A percentile compares a stretch with the other conserved stretches of the same genome.
Evolutionary conservation across 176 grass and related monocot genomes (phyloP).

Genomic region (Oryza longistaminata): DNA sequence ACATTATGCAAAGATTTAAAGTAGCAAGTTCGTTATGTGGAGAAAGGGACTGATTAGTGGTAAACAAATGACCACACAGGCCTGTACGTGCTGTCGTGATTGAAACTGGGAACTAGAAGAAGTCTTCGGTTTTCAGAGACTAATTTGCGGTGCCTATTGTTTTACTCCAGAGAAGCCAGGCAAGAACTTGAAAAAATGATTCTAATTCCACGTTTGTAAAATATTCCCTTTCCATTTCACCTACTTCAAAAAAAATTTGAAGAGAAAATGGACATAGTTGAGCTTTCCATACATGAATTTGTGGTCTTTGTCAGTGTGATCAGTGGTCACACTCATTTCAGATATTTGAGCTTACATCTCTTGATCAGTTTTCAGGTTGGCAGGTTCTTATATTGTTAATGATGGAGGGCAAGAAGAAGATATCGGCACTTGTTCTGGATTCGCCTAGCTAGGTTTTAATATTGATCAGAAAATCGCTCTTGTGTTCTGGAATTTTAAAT

Average conservation of each 20-base stretch:
- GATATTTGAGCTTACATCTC: background rate
- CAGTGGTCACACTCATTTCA: background rate
- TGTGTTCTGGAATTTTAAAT: background rate
- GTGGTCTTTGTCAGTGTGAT: background rate
- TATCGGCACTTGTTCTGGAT: background rate
- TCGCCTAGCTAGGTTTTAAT: background rate
- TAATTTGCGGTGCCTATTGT: background rate
- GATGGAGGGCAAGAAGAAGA: background rate
- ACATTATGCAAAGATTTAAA: background rate
- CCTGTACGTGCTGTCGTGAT: conserved; percentile 4
- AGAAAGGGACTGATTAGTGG: conserved; percentile 23
- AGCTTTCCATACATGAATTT: background rate
- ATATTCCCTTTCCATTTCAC: background rate
- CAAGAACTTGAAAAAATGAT: background rate
- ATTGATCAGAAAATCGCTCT: background rate
- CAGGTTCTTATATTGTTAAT: background rate
- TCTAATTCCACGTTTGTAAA: background rate
- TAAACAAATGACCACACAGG: background rate
- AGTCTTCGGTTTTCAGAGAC: background rate
- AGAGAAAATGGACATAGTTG: background rate
- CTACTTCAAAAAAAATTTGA: background rate
- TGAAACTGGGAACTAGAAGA: background rate
- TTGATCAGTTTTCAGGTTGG: background rate
- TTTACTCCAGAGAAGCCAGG: background rate
- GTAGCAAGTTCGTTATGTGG: background rate